Evolutionary conservation across 495 filamentous ascomycete species (phyloP), one percentile per base, ranked within the genome.

Genomic region (Venustampulla echinocandica): DNA sequence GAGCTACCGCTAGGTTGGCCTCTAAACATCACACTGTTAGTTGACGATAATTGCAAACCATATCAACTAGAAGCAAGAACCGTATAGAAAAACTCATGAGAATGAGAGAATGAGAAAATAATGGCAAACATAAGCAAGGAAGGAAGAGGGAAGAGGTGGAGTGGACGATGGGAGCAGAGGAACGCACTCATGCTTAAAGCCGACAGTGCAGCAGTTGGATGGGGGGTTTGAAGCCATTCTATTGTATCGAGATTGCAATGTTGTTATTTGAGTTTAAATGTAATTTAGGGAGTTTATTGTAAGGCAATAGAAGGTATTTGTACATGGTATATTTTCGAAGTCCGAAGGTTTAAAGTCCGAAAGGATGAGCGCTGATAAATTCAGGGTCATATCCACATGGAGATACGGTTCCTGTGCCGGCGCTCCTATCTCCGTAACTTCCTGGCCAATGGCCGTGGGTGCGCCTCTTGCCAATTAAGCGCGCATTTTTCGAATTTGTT

Each of bases 161-260:
- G 1, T 28, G 40, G 20, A 17, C n/a, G n/a, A n/a, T n/a, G n/a
- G n/a, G n/a, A n/a, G 38, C 23, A 37, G 18, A 43, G 10, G 17
- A 11, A 67, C 66, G 56, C 52, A 69, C 66, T 64, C 61, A 27
- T 68, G 64, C 53, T 57, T 64, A 18, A 66, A 48, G 57, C 76
- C 77, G 55, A 70, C 55, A 50, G 69, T 69, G 53, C 77, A 81
- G 67, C 77, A 81, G 42, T 65, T 58, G 50, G 61, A 68, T 25
- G 76, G 76, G 21, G 73, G 67, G 56, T 78, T 67, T 18, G 76
- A 79, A 17, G 77, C 72, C 77, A 81, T 81, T 44, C 20, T 52
- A 33, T 42, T 42, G 19, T 42, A 24, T 27, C 11, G 18, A 27
- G 10, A 44, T 14, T 18, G 5, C 6, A 10, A 35, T n/a, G n/a